A percentile compares a stretch with the other conserved stretches of the same genome.
phyloP scores from a whole-genome alignment of 495 filamentous ascomycete genomes.

The Neurospora tetrasperma region DNA sequence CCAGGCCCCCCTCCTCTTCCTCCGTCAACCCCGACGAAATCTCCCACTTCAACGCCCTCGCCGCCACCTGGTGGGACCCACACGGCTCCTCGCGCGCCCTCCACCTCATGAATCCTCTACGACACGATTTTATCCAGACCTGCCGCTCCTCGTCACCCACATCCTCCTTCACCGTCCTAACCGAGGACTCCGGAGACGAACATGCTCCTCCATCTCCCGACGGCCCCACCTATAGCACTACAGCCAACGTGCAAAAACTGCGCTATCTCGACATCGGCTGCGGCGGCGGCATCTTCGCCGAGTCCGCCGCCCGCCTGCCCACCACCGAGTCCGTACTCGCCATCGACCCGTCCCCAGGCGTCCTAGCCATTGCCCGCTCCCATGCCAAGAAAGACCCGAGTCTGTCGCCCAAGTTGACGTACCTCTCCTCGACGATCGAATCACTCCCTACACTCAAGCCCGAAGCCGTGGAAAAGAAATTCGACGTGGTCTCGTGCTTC shows the following conservation, averaged over 20 bases:
- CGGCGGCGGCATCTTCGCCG: slow-evolving; percentile 92
- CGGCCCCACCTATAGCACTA: slow-evolving; percentile 21
- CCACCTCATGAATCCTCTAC: slow-evolving; percentile 95
- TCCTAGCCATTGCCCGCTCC: slow-evolving; percentile 64
- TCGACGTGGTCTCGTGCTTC: slow-evolving; percentile 77
- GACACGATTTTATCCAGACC: slow-evolving; percentile 76
- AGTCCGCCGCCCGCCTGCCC: slow-evolving; percentile 70
- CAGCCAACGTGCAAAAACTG: slow-evolving; percentile 21
- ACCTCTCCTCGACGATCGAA: slow-evolving; percentile 64
- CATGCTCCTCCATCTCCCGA: not conserved
- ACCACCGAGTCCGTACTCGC: slow-evolving; percentile 61
- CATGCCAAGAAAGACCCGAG: slow-evolving; percentile 65
- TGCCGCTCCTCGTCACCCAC: slow-evolving; percentile 44
- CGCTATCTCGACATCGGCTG: slow-evolving; percentile 89
- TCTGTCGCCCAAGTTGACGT: slow-evolving; percentile 48
- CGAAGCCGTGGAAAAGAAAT: slow-evolving; percentile 29
- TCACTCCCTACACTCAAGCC: slow-evolving; percentile 37
- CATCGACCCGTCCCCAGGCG: slow-evolving; percentile 73
- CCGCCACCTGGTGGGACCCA: slow-evolving; percentile 95
- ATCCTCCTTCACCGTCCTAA: not conserved
- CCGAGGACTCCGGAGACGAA: not conserved
- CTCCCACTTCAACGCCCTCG: slow-evolving; percentile 87
- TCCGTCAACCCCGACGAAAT: slow-evolving; percentile 80
- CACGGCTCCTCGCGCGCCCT: slow-evolving; percentile 85
- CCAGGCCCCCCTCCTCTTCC: slow-evolving; percentile 19